Conservation (phyloP, 1,139 yeast genomes). For the Blastobotrys capitulatus region DNA sequence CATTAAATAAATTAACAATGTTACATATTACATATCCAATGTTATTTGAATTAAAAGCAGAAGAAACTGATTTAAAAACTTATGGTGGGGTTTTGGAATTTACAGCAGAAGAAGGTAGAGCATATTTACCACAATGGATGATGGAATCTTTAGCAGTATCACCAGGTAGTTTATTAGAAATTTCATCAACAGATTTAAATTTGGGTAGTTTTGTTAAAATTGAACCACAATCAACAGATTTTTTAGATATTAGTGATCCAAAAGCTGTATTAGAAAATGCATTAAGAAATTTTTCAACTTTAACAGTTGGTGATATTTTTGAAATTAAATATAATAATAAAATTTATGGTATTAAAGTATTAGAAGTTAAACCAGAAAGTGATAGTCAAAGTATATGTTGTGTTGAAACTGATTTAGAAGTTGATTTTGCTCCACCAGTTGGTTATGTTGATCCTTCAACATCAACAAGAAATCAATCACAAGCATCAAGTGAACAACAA, state of each 20-base stretch:
- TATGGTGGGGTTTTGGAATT: conserved; percentile 96
- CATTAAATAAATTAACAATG: conserved; percentile 82
- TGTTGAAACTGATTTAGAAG: conserved; percentile 92
- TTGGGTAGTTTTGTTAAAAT: conserved; percentile 85
- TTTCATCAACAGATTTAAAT: conserved; percentile 70
- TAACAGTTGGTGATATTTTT: conserved; percentile 79
- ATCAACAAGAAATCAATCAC: conserved; percentile 15
- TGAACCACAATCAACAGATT: conserved; percentile 93
- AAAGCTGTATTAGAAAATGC: conserved; percentile 95
- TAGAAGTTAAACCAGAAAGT: conserved; percentile 83
- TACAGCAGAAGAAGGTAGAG: conserved; percentile 96
- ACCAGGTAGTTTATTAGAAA: conserved; percentile 75
- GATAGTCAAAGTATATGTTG: conserved; percentile 71
- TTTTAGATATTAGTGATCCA: conserved; percentile 90
- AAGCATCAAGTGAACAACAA: too few relatives aligned
- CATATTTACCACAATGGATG: conserved; percentile 96
- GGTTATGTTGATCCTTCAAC: conserved; percentile 83
- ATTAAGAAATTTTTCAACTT: conserved; percentile 79
- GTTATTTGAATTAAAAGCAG: conserved; percentile 78
- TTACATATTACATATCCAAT: conserved; percentile 90
- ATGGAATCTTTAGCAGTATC: conserved; percentile 65
- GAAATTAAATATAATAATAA: conserved; percentile 82
- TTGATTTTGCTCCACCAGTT: conserved; percentile 98
- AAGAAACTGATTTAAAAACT: conserved; percentile 52
- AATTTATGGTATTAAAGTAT: conserved; percentile 71